phyloP scores from a whole-genome alignment of 73 alveolate genomes.

The Paramecium tetraurelia region DNA sequence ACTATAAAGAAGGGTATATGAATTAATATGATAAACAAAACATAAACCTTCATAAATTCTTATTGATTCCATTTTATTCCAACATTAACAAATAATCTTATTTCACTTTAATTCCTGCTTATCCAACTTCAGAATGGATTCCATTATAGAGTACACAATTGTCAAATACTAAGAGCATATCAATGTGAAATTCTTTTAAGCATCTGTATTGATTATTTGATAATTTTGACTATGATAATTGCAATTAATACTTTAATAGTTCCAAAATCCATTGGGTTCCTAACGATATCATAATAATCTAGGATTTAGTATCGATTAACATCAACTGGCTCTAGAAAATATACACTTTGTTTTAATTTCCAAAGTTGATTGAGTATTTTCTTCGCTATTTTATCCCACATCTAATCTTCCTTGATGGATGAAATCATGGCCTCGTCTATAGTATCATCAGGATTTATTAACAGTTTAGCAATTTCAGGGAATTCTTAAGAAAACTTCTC shows the following conservation, averaged over 20 bases:
- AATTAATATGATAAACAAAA: not conserved
- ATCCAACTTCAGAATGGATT: slow-evolving; percentile 22
- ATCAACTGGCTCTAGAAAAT: not conserved
- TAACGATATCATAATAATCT: not conserved
- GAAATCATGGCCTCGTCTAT: not conserved
- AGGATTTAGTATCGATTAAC: not conserved
- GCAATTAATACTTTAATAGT: not conserved
- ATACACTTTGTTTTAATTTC: not conserved
- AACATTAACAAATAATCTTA: not conserved
- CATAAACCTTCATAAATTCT: not conserved
- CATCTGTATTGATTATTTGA: not conserved
- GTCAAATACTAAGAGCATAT: slow-evolving; percentile 66
- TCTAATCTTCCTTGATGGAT: not conserved
- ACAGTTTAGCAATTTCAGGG: not conserved
- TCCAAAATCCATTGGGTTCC: not conserved
- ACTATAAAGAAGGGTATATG: not conserved
- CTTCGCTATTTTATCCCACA: not conserved
- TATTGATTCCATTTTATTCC: not conserved
- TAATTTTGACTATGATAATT: not conserved
- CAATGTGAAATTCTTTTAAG: slow-evolving; percentile 64
- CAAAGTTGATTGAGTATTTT: not conserved
- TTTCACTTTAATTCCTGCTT: not conserved
- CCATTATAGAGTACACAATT: slow-evolving; percentile 73
- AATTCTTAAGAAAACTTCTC: not conserved
- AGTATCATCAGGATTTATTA: not conserved